Base-by-base conservation (phyloP, 495 filamentous ascomycete genomes). In the Lasiosphaeria hispida region DNA sequence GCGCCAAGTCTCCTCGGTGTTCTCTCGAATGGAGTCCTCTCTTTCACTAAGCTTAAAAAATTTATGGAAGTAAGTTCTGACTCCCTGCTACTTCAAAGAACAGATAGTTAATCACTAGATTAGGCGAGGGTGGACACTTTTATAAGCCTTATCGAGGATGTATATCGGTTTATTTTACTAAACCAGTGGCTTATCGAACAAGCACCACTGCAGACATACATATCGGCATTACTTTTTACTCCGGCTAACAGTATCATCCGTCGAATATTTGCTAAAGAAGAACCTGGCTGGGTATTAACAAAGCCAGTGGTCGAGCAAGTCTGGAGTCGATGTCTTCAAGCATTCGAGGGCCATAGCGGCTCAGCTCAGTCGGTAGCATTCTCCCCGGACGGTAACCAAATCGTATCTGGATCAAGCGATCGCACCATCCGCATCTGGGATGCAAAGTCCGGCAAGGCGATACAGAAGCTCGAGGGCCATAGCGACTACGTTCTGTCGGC, bases 221-320 rank as follows among this genome's bases (percentile, higher is more conserved):
- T 30, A n/a, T 49, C 45, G 10, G 45, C 45, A 49, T 49, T 35
- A 49, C 30, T 49, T 11, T 30, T 49, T 15, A 49, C 18, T 49
- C 18, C 45, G 10, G 45, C 33, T 35, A 34, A 34, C 14, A 35
- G 45, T 35, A 49, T 49, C 34, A 49, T 30, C 23, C 42, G 42
- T 17, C 42, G 15, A 44, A 44, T 44, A 8, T 44, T 44, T 44
- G n/a, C 42, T 8, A 44, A 44, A 17, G 42, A 44, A 44, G 42
- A 44, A 13, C 42, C 42, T 44, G 15, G 8, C 42, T 44, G 42
- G 42, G n/a, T 44, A 18, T 13, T 44, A 17, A 44, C 42, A 44
- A 44, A 44, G 42, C 42, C 42, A 13, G 23, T 30, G 23, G 23
- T 30, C 23, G 23, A 30, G 23, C 23, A 49, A 49, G 18, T 33